phyloP scores from a whole-genome alignment of 495 filamentous ascomycete species.

The Penicillium atrosanguineum region DNA sequence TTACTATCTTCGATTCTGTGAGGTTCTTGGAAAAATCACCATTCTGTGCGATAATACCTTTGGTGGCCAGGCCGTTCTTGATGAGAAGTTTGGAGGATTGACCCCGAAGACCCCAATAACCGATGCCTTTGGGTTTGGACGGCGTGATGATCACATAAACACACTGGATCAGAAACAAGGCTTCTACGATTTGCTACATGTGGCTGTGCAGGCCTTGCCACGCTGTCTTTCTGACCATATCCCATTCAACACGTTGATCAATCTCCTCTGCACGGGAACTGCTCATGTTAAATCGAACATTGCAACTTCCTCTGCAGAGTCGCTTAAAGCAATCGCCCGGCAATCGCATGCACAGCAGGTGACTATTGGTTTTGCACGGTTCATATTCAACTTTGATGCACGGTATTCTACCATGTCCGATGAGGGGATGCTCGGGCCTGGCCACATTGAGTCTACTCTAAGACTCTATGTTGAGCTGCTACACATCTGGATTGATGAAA shows the following conservation, averaged over 20 bases:
- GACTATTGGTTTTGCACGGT: slow-evolving; percentile 91
- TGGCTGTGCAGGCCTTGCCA: slow-evolving; percentile 91
- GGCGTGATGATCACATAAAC: slow-evolving; percentile 73
- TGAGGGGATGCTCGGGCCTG: slow-evolving; percentile 91
- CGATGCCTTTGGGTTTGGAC: slow-evolving; percentile 86
- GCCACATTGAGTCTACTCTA: slow-evolving; percentile 92
- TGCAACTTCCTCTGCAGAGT: slow-evolving; percentile 85
- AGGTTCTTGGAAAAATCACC: slow-evolving; percentile 92
- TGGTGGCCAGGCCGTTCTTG: slow-evolving; percentile 89
- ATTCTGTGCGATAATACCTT: slow-evolving; percentile 95
- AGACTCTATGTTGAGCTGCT: slow-evolving; percentile 90
- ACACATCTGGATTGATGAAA: slow-evolving; percentile 95
- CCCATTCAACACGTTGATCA: slow-evolving; percentile 90
- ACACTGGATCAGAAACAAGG: slow-evolving; percentile 84
- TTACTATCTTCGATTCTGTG: slow-evolving; percentile 86
- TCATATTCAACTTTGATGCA: slow-evolving; percentile 98
- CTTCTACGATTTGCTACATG: slow-evolving; percentile 92
- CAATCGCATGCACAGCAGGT: slow-evolving; percentile 94
- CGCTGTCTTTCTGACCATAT: slow-evolving; percentile 88
- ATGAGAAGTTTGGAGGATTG: slow-evolving; percentile 86
- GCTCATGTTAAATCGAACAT: slow-evolving; percentile 94
- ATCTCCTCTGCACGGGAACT: slow-evolving; percentile 92
- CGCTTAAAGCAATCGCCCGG: slow-evolving; percentile 89
- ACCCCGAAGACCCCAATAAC: slow-evolving; percentile 92
- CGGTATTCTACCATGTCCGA: slow-evolving; percentile 97